Evolutionary conservation across 805 yeast species (phyloP).

Genomic region (Metschnikowia anglica): DNA sequence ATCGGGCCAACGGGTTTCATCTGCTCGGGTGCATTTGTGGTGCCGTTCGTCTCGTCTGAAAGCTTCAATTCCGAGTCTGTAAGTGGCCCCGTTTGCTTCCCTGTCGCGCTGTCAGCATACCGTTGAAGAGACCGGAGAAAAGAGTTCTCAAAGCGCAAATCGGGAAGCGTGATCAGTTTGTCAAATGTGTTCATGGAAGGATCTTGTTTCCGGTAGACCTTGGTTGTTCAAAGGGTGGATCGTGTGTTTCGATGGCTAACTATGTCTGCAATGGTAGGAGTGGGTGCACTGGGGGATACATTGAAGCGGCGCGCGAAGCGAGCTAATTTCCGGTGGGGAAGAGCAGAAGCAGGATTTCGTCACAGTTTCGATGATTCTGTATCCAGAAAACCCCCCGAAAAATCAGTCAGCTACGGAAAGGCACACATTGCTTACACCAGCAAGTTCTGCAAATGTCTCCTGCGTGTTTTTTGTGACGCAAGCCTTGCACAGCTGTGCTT

Average conservation of each 20-base stretch:
- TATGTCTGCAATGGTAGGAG: background rate
- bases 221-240: background rate
- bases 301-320: no score
- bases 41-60: constrained; percentile 14
- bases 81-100: constrained; percentile 16
- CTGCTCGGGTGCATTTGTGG: constrained; percentile 12
- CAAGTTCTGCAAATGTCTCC: no score
- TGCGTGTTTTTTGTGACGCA: no score
- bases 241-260: background rate
- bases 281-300: no score
- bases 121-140: constrained; percentile 40
- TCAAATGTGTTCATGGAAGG: constrained; percentile 4
- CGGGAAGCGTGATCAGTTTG: constrained; percentile 45
- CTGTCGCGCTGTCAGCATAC: constrained; percentile 35
- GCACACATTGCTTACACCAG: no score
- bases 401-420: no score
- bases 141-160: constrained; percentile 64
- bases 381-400: no score
- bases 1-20: constrained; percentile 36
- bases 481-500: no score
- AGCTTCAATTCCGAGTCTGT: constrained; percentile 22
- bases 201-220: no score
- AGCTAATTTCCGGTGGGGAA: no score
- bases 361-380: no score
- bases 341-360: no score